These are phyloP conservation scores for Hordeum marinum DNA, from an alignment of 176 grass and related monocot genomes.

Conservation along the genomic window DNA sequence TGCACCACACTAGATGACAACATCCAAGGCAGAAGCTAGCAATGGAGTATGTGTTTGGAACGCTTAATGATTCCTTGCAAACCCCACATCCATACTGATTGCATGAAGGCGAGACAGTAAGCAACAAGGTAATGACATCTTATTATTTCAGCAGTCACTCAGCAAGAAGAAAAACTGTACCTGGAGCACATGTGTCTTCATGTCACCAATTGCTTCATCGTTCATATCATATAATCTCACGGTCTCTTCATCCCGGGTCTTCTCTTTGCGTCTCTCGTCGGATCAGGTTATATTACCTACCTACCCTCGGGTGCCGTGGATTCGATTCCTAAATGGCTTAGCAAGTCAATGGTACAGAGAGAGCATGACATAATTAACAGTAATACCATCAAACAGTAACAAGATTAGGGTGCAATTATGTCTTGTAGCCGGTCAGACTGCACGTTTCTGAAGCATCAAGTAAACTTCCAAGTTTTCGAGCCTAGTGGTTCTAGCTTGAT, in stretches of 20 bases:
- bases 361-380: neutral
- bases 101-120: constrained; percentile 10
- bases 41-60: neutral
- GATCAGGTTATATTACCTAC: neutral
- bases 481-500: neutral
- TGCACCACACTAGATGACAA: constrained; percentile 27
- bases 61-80: constrained; percentile 25
- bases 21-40: constrained; percentile 25
- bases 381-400: constrained; percentile 11
- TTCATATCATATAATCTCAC: neutral
- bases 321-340: constrained; percentile 7
- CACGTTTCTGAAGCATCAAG: constrained; percentile 2
- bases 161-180: constrained; percentile 13
- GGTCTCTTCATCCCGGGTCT: neutral
- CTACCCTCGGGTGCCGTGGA: neutral
- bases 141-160: constrained; percentile 25
- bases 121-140: constrained; percentile 8
- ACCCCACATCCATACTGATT: constrained; percentile 23
- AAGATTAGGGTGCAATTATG: neutral
- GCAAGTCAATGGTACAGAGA: neutral
- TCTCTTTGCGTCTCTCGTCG: neutral
- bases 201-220: constrained; percentile 2
- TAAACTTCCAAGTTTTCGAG: neutral
- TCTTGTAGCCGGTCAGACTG: neutral
- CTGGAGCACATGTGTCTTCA: neutral